Conservation (phyloP, 129 eudicot species). For the Flaveria trinervia region DNA sequence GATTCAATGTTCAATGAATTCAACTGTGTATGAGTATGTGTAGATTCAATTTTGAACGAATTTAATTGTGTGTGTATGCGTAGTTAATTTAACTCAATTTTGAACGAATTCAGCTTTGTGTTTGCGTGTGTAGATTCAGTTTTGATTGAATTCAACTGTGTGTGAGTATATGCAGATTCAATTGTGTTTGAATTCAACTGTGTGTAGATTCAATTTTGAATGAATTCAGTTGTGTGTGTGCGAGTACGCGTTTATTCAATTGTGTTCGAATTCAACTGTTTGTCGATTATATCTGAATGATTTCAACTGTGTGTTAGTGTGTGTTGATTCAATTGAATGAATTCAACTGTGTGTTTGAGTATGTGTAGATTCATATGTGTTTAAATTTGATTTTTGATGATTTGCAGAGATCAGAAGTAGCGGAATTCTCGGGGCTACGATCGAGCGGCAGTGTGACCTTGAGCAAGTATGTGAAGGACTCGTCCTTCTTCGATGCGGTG, state of each 20-base stretch:
- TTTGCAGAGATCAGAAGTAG: conserved; percentile 68
- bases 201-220: background rate
- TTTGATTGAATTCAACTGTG: background rate
- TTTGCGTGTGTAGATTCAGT: background rate
- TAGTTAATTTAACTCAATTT: background rate
- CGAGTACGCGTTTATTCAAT: too few species aligned
- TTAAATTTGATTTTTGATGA: conserved; percentile 17
- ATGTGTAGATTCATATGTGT: too few species aligned
- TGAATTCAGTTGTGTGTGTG: background rate
- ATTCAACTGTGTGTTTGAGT: too few species aligned
- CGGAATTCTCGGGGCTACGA: conserved; percentile 76
- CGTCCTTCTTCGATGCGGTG: conserved; percentile 72
- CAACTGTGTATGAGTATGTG: too few species aligned
- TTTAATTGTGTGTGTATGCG: too few species aligned
- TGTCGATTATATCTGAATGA: too few species aligned
- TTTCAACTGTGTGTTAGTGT: too few species aligned
- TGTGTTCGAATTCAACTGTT: too few species aligned
- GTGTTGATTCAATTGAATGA: too few species aligned
- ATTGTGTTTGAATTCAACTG: background rate
- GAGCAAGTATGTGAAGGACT: conserved; percentile 54
- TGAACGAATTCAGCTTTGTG: too few species aligned
- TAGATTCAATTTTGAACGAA: too few species aligned
- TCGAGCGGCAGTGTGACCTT: conserved; percentile 59
- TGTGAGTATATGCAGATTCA: background rate
- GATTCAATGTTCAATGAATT: too few species aligned